A percentile compares a stretch with the other conserved stretches of the same genome.
Conservation (phyloP, 345 rosid genomes). For the Eutrema japonicum region DNA sequence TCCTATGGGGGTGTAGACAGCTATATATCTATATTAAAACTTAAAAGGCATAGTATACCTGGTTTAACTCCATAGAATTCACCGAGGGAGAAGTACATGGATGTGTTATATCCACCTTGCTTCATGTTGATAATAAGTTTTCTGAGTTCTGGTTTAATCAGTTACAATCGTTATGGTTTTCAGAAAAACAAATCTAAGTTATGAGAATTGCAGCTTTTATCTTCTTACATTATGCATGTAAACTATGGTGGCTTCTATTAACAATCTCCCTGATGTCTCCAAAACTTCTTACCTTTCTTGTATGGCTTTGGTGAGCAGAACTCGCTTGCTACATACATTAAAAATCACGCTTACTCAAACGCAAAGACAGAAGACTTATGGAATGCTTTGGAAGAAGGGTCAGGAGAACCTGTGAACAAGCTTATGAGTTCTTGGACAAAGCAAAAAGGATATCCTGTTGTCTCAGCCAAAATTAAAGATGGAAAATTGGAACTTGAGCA, state of each 20-base stretch:
- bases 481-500: slow-evolving; percentile 86
- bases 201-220: slow-evolving; percentile 7
- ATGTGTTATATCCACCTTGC: not conserved
- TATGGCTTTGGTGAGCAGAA: slow-evolving; percentile 54
- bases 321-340: slow-evolving; percentile 89
- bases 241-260: slow-evolving; percentile 11
- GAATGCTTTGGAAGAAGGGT: slow-evolving; percentile 87
- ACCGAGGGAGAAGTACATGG: not conserved
- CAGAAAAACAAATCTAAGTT: not conserved
- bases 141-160: not conserved
- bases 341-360: slow-evolving; percentile 73
- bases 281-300: slow-evolving; percentile 12
- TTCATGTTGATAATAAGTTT: not conserved
- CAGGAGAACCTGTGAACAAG: slow-evolving; percentile 89
- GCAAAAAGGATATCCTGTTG: slow-evolving; percentile 90
- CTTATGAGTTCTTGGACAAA: slow-evolving; percentile 95
- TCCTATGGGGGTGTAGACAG: not conserved
- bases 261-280: not conserved
- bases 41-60: not conserved
- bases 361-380: slow-evolving; percentile 94
- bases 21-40: not conserved
- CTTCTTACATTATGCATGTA: slow-evolving; percentile 1
- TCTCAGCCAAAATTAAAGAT: slow-evolving; percentile 70
- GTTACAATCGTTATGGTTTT: not conserved
- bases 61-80: not conserved